A percentile compares a stretch with the other conserved stretches of the same genome.
These are phyloP conservation scores for Rhizopus delemar DNA, from an alignment of 371 early-diverging fungal genomes.

Conservation along the genomic window DNA sequence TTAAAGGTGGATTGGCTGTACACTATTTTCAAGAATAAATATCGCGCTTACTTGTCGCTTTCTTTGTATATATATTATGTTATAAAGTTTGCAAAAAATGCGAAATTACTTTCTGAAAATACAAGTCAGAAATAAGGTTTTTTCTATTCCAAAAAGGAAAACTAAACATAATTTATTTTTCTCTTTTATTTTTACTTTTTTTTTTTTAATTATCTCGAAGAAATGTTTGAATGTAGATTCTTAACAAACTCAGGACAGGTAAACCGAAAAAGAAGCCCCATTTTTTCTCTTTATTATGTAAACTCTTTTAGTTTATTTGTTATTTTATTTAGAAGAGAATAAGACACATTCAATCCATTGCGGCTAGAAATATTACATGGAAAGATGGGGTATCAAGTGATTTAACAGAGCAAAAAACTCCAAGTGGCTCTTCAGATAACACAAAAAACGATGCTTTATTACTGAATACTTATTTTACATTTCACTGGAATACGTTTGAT, in stretches of 20 bases:
- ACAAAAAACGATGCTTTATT: conserved; percentile 19
- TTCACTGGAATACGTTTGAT: conserved; percentile 22
- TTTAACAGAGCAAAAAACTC: neutral
- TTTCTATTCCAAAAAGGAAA: too few relatives aligned
- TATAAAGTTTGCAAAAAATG: too few relatives aligned
- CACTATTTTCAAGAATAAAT: too few relatives aligned
- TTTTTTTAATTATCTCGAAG: too few relatives aligned
- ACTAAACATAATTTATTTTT: neutral
- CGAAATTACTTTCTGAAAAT: too few relatives aligned
- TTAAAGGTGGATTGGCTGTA: too few relatives aligned
- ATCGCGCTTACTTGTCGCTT: too few relatives aligned
- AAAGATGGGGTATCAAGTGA: neutral
- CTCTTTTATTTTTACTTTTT: neutral
- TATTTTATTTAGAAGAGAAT: conserved; percentile 34
- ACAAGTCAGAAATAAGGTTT: too few relatives aligned
- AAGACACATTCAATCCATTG: conserved; percentile 43
- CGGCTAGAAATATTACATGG: conserved; percentile 47
- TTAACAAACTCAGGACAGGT: conserved; percentile 16
- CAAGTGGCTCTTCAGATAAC: neutral
- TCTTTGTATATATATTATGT: too few relatives aligned
- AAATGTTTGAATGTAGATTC: neutral
- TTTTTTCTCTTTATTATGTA: neutral
- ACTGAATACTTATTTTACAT: conserved; percentile 36
- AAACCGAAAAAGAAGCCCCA: neutral
- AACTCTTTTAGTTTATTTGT: neutral